Conservation (phyloP, 202 grass and related monocot genomes). For the Miscanthus sacchariflorus region DNA sequence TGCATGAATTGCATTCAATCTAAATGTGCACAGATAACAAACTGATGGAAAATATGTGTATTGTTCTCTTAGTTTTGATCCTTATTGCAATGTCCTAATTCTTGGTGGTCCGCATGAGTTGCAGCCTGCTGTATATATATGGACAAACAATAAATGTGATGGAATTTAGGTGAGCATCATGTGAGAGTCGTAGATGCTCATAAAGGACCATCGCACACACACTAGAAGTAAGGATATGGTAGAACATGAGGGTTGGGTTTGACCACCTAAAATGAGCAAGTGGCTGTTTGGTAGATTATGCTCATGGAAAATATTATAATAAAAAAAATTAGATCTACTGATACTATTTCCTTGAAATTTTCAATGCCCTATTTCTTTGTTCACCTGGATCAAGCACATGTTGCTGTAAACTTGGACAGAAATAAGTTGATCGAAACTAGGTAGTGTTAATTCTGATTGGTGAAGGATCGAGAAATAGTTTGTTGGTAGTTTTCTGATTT, state of each 20-base stretch:
- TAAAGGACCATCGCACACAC: slow-evolving; percentile 43
- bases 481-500: no score
- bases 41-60: neutral
- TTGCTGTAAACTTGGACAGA: no score
- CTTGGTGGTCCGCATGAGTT: slow-evolving; percentile 54
- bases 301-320: neutral
- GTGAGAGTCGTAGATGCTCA: slow-evolving; percentile 44
- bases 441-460: no score
- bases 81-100: slow-evolving; percentile 48
- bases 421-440: no score
- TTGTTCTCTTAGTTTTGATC: neutral
- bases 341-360: neutral
- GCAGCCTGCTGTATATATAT: slow-evolving; percentile 54
- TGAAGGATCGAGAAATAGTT: no score
- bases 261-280: neutral
- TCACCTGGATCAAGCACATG: no score
- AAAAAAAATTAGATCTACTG: neutral
- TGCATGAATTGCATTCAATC: neutral
- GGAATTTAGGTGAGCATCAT: slow-evolving; percentile 50
- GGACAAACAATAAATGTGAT: slow-evolving; percentile 45
- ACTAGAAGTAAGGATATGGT: slow-evolving; percentile 13
- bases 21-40: neutral
- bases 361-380: neutral
- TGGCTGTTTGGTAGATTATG: slow-evolving; percentile 3
- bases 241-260: neutral